Percentiles rank a stretch among this genome's conserved stretches.
phyloP scores from a whole-genome alignment of 371 early-diverging fungal species.

The Mortierella sp. region DNA sequence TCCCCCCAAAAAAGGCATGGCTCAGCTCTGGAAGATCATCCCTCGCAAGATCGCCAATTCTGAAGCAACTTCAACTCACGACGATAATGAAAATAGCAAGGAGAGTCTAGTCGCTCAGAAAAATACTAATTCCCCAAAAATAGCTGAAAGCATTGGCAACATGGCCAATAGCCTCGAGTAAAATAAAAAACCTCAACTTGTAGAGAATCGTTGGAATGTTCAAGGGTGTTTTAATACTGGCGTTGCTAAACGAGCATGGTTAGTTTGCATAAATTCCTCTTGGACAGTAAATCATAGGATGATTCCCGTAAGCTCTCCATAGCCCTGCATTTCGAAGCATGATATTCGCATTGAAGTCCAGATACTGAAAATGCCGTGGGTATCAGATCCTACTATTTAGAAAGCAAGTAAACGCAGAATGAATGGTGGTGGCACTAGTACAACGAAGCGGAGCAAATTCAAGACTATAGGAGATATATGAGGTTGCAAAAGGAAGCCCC shows the following conservation, averaged over 20 bases:
- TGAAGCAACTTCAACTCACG: neutral
- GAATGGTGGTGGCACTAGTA: neutral
- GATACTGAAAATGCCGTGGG: slow-evolving; percentile 16
- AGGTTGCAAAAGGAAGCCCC: neutral
- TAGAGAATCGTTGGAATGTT: too few species aligned
- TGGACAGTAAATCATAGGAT: neutral
- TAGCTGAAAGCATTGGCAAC: neutral
- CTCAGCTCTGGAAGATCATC: slow-evolving; percentile 47
- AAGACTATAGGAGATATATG: neutral
- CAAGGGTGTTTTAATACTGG: too few species aligned
- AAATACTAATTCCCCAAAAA: neutral
- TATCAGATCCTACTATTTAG: slow-evolving; percentile 26
- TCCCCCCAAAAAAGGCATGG: slow-evolving; percentile 19
- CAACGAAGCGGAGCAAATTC: neutral
- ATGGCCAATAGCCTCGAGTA: neutral
- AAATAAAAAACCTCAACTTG: too few species aligned
- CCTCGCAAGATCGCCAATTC: slow-evolving; percentile 18
- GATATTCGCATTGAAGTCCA: slow-evolving; percentile 21
- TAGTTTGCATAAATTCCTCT: too few species aligned
- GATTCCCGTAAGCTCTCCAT: slow-evolving; percentile 1
- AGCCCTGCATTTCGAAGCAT: slow-evolving; percentile 11
- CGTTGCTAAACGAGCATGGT: too few species aligned
- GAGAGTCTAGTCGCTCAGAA: neutral
- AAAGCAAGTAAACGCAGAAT: neutral
- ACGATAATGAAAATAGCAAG: neutral